Conservation (phyloP, 1,284 basidiomycete species). For the Cerrena zonata region DNA sequence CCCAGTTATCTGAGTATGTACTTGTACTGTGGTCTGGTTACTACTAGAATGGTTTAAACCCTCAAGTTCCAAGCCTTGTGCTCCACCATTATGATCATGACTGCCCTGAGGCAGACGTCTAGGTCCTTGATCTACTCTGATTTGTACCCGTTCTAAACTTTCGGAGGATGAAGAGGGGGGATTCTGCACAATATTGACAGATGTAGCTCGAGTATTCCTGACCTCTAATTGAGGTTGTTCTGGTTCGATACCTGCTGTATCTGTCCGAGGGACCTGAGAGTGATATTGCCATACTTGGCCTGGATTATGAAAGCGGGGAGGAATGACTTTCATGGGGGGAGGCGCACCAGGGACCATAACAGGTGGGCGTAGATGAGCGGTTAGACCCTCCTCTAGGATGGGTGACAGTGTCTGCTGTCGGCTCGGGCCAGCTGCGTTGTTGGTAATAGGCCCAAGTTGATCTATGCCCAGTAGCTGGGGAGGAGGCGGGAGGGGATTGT, state of each 20-base stretch:
- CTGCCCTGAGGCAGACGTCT: too few relatives aligned
- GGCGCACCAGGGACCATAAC: conserved; percentile 23
- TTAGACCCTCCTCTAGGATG: not conserved
- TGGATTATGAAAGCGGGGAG: not conserved
- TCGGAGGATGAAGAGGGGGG: not conserved
- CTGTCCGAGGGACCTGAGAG: too few relatives aligned
- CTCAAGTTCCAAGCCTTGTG: not conserved
- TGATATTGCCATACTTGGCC: not conserved
- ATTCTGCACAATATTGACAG: not conserved
- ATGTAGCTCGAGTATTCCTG: not conserved
- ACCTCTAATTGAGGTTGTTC: not conserved
- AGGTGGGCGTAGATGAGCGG: conserved; percentile 15
- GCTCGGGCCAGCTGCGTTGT: not conserved
- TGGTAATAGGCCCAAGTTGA: not conserved
- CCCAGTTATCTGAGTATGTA: not conserved
- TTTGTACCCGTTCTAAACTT: not conserved
- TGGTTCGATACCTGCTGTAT: not conserved
- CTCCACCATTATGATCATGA: not conserved
- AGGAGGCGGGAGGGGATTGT: conserved; percentile 23
- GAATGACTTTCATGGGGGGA: conserved; percentile 15
- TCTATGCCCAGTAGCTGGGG: conserved; percentile 13
- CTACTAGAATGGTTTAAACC: not conserved
- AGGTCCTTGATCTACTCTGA: not conserved
- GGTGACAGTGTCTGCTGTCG: not conserved
- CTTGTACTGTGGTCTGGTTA: not conserved